Evolutionary conservation across 1,284 basidiomycete species (phyloP), one percentile per base, ranked within the genome.

Genomic region (Ustilago xerochloae): DNA sequence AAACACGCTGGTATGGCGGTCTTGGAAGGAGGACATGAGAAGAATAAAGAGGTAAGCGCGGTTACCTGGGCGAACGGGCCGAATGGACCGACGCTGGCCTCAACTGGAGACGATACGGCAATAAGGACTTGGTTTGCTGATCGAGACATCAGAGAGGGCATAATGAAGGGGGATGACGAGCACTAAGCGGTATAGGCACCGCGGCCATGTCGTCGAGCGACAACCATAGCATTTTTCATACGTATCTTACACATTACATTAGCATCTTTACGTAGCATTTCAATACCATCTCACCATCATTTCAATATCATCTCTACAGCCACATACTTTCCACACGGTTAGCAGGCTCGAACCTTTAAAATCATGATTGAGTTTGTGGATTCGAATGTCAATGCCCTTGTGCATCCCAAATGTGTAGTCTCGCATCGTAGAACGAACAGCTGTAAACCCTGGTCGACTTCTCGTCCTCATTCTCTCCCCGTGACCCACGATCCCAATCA

Each of bases 371-470:
- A 50, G 9, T 16, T 20, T 24, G 33, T 4, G 32, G 12, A 35
- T n/a, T 33, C 7, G 12, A 4, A 33, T 28, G 32, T n/a, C n/a
- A n/a, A n/a, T n/a, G n/a, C n/a, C n/a, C n/a, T 6, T 36, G 16
- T 10, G 56, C 50, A n/a, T 69, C 36, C 96, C 96, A 99, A 28
- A 95, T 79, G 84, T 91, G 89, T 85, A 98, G 83, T 24, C 87
- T 85, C 81, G 94, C 92, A 84, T 99, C 96, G 84, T 99, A 99
- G 85, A 99, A 99, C 16, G 95, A 97, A 84, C 94, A 97, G 80
- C 91, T 96, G 24, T 90, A 93, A 30, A 98, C 88, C 30, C 92
- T 73, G 4, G 88, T 90, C 48, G 86, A 58, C 7, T 28, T 53
- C 54, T 68, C 85, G 1, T 74, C 83, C 26, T 73, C 82, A 6